Base-by-base conservation (phyloP, 192 early-diverging fungal genomes). In the Mortierella alpina region DNA sequence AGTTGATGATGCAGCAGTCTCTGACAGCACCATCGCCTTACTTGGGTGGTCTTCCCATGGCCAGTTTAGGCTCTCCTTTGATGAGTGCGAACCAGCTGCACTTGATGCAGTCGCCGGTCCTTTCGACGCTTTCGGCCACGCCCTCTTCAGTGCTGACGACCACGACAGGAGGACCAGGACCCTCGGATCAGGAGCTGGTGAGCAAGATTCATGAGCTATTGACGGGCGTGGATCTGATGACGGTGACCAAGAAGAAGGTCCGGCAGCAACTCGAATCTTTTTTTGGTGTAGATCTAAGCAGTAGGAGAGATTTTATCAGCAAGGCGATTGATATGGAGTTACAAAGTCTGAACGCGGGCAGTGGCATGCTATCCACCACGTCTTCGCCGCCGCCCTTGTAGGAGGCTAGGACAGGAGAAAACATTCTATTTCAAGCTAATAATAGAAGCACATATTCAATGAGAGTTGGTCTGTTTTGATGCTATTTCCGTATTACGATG, bases 181-280 rank as follows among this genome's bases (percentile, higher is more conserved):
- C 95, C 7, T 89, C 89, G 41, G 93, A 97, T 74, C 90, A 93
- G 31, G 94, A 95, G 44, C 84, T 98, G 31, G 72, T 91, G 55
- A 72, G 83, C 60, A 88, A 92, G 65, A 92, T 98, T 58, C 88
- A 90, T 45, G 85, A 88, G 48, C 90, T 97, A 22, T 80, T 97
- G 23, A 72, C 82, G 42, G 89, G 86, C 3, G 83, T 91, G 15
- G 92, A 96, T 72, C 79, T 96, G 63, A 89, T 89, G 75, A 83
- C 84, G 2, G 82, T 96, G 46, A 95, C 95, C 42, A 95, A 96
- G 84, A 92, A 92, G 75, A 91, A 92, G 75, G 92, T 97, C 59
- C 86, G 93, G 8, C 90, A 93, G 45, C 88, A 90, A 60, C 70
- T 95, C 46, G 83, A 86, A 9, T 75, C 71, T 4, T 73, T 89